These are phyloP conservation scores for Penicillium dipodomyicola DNA, from an alignment of 495 filamentous ascomycete species.

Conservation along the genomic window DNA sequence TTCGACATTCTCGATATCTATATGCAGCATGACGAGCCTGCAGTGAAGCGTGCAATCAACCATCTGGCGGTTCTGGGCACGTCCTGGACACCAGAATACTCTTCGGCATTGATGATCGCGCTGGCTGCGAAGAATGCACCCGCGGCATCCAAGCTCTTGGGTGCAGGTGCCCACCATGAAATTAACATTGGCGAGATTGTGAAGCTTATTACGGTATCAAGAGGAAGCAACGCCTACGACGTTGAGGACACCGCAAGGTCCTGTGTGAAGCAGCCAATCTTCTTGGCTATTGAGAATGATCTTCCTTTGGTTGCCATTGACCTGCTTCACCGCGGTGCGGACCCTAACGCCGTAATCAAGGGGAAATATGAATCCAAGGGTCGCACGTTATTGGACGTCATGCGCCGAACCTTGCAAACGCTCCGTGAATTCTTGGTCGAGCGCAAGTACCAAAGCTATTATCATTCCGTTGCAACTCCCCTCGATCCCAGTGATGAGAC, in stretches of 20 bases:
- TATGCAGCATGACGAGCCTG: constrained; percentile 57
- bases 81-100: constrained; percentile 14
- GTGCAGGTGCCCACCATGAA: constrained; percentile 39
- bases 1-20: constrained; percentile 56
- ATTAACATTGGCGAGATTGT: constrained; percentile 42
- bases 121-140: constrained; percentile 33
- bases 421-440: constrained; percentile 40
- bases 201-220: constrained; percentile 30
- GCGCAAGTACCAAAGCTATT: not conserved
- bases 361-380: constrained; percentile 21
- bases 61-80: constrained; percentile 46
- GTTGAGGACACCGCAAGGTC: constrained; percentile 41
- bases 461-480: constrained; percentile 17
- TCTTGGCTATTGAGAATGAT: constrained; percentile 52
- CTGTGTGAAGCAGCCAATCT: constrained; percentile 54
- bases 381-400: constrained; percentile 24
- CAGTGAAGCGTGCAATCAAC: constrained; percentile 61
- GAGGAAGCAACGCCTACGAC: not conserved
- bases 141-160: constrained; percentile 43
- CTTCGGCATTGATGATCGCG: constrained; percentile 46
- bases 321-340: constrained; percentile 57
- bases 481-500: constrained; percentile 35
- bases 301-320: constrained; percentile 52
- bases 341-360: constrained; percentile 51
- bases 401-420: constrained; percentile 46